Base-by-base conservation (phyloP, 768 basidiomycete species). In the Suillus hirtellus region DNA sequence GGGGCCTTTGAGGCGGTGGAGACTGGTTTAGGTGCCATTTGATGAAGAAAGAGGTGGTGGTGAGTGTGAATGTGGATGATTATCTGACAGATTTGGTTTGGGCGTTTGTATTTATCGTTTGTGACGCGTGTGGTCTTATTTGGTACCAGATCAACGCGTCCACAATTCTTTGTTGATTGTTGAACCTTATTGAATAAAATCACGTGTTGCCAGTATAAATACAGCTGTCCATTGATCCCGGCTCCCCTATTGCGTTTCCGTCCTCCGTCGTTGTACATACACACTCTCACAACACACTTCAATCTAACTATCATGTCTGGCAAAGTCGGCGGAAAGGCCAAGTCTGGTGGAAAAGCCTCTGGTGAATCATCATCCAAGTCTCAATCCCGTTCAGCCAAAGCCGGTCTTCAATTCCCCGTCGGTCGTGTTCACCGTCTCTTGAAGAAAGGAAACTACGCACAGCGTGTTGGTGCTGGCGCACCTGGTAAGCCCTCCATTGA, bases 1-100 rank as follows among this genome's bases (percentile, higher is more conserved):
- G 81, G 75, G 66, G 73, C 89, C 79, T 89, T 95, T 73, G 89
- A 90, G 69, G 92, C 91, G 72, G 90, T 92, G 67, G 92, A 93
- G 69, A 89, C 85, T 73, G 89, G 89, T 84, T 90, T 87, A 69
- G 85, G 86, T 60, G 81, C 84, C 86, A 90, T 87, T 52, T 52
- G 50, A 52, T 52, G 31, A 24, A 5, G 14, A 2, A 24, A 5
- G 14, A 2, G 2, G 55, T 17, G 27, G 27, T 27, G 27, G 27
- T 27, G 27, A 10, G 15, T 24, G 38, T 58, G 55, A 58, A 40
- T 24, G 38, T 58, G 55, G 40, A 40, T 27, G 9, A 10, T 17
- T 15, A 24, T 9, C 7, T 0, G 24, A 10, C 7, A 12, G 31
- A 31, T 31, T 11, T 14, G 5, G 6, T 59, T 31, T 66, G 46